Conservation (phyloP, 768 basidiomycete genomes). For the Scleroderma citrinum region DNA sequence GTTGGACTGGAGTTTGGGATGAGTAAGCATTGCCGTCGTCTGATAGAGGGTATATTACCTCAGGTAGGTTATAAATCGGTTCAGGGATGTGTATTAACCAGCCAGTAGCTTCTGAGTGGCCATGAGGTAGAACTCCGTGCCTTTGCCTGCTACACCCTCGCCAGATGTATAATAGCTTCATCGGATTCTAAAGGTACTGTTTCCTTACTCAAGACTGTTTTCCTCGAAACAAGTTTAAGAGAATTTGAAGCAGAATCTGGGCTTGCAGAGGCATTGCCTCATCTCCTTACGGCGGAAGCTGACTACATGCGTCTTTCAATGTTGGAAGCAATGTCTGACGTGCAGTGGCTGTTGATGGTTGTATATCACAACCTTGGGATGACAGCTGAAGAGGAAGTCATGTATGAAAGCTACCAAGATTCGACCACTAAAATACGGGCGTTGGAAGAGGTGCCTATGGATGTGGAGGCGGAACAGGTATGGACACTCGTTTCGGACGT, state of each 20-base stretch:
- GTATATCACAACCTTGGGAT: constrained; percentile 67
- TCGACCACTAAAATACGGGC: constrained; percentile 38
- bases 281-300: constrained; percentile 56
- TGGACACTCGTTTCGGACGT: constrained; percentile 55
- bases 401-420: constrained; percentile 41
- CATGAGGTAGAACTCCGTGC: constrained; percentile 73
- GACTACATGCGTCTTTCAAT: constrained; percentile 61
- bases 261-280: constrained; percentile 53
- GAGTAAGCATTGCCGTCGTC: constrained; percentile 53
- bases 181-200: constrained; percentile 41
- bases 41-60: constrained; percentile 77
- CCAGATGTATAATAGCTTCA: constrained; percentile 67
- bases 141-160: constrained; percentile 65
- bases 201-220: not conserved
- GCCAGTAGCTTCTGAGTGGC: constrained; percentile 58
- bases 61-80: constrained; percentile 44
- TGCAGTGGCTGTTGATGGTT: constrained; percentile 66
- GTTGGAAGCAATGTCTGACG: constrained; percentile 53
- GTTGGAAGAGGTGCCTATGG: constrained; percentile 39
- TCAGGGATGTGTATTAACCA: not conserved
- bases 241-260: constrained; percentile 26
- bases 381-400: constrained; percentile 48
- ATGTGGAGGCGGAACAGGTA: constrained; percentile 48
- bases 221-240: not conserved
- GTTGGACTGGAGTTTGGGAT: constrained; percentile 73